These are phyloP conservation scores for Trametes pubescens DNA, from an alignment of 1,284 basidiomycete genomes.

Conservation along the genomic window DNA sequence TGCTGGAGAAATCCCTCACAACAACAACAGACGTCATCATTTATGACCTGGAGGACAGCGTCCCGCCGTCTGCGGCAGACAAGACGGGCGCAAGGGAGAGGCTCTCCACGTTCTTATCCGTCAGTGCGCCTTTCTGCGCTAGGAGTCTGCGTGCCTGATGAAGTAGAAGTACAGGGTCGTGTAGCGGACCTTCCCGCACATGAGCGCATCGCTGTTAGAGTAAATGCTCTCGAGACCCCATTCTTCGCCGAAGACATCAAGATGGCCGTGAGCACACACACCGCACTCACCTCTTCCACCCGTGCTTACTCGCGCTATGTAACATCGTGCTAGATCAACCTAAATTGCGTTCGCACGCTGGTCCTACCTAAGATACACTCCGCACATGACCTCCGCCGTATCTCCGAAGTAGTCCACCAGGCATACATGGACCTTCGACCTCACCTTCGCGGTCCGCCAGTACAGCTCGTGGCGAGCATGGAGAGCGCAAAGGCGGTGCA, in stretches of 20 bases:
- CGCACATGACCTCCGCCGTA: constrained; percentile 66
- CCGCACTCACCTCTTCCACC: not conserved
- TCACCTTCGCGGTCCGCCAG: constrained; percentile 43
- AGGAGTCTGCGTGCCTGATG: not conserved
- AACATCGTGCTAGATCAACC: constrained; percentile 31
- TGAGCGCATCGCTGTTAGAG: constrained; percentile 72
- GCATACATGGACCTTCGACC: constrained; percentile 35
- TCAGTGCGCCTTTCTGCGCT: constrained; percentile 41
- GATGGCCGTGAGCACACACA: constrained; percentile 58
- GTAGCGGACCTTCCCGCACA: constrained; percentile 49
- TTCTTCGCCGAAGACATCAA: constrained; percentile 78
- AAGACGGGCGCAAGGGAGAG: constrained; percentile 70
- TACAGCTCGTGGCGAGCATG: constrained; percentile 78
- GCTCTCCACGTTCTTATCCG: constrained; percentile 66
- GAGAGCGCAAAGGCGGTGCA: constrained; percentile 78
- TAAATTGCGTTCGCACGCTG: constrained; percentile 60
- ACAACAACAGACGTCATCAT: constrained; percentile 76
- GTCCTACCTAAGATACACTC: constrained; percentile 85
- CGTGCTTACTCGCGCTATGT: not conserved
- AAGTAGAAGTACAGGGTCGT: constrained; percentile 38
- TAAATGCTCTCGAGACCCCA: constrained; percentile 79
- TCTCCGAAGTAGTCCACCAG: constrained; percentile 58
- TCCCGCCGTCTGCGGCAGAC: constrained; percentile 65
- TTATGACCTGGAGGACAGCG: constrained; percentile 90
- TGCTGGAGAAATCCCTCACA: constrained; percentile 80